These are phyloP conservation scores for Styphnolobium japonicum DNA, from an alignment of 306 rosid species.

Conservation along the genomic window DNA sequence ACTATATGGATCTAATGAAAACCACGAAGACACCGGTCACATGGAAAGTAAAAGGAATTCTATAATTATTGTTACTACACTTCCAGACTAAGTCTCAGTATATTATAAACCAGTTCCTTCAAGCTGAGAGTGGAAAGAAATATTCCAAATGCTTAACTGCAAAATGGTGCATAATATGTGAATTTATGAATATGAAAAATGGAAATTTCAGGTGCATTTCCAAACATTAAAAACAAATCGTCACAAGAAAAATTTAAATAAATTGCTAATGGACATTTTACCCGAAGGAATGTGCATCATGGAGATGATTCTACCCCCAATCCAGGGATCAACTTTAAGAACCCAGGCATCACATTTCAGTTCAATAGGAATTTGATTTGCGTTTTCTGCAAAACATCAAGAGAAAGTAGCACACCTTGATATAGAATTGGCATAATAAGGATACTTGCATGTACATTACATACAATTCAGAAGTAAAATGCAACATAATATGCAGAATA, in stretches of 20 bases:
- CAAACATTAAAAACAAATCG: neutral
- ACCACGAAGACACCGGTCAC: neutral
- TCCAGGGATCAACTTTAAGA: slow-evolving; percentile 85
- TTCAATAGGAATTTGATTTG: slow-evolving; percentile 71
- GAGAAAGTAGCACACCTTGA: slow-evolving; percentile 26
- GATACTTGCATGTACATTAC: neutral
- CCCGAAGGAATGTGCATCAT: slow-evolving; percentile 86
- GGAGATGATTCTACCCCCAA: slow-evolving; percentile 91
- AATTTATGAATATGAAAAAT: neutral
- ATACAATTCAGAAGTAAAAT: slow-evolving; percentile 16
- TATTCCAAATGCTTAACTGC: neutral
- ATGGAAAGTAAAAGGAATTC: neutral
- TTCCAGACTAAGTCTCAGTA: neutral
- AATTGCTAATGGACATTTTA: slow-evolving; percentile 28
- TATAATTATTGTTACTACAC: neutral
- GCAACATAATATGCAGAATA: slow-evolving; percentile 10
- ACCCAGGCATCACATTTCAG: slow-evolving; percentile 70
- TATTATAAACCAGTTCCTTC: neutral
- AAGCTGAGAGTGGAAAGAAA: neutral
- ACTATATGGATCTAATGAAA: neutral
- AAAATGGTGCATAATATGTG: neutral
- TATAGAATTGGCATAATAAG: too few species aligned
- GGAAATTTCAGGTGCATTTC: neutral
- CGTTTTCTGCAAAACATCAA: slow-evolving; percentile 49
- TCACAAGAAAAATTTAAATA: neutral